A percentile compares a stretch with the other conserved stretches of the same genome.
Evolutionary conservation across 495 filamentous ascomycete genomes (phyloP).

Genomic region (Cercophora samala): DNA sequence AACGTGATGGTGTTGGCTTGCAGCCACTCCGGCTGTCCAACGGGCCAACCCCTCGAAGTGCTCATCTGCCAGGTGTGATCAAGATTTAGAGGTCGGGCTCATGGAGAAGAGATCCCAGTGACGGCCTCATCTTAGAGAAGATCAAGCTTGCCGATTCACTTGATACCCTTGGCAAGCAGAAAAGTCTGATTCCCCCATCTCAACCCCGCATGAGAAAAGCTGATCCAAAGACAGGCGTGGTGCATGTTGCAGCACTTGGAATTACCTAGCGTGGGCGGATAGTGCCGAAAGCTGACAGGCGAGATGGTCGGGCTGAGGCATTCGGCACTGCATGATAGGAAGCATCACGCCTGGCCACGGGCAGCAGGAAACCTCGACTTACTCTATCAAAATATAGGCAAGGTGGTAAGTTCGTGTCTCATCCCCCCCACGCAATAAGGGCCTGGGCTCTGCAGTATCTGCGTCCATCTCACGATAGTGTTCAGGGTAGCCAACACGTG

Average conservation of each 20-base stretch:
- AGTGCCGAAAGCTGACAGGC: conserved; percentile 8
- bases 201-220: not conserved
- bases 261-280: conserved; percentile 8
- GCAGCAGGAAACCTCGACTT: not conserved
- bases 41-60: conserved; percentile 11
- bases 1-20: conserved; percentile 18
- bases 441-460: conserved; percentile 8
- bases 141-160: not conserved
- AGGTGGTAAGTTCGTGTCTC: not conserved
- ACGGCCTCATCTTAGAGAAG: not conserved
- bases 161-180: not conserved
- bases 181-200: not conserved
- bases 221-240: not conserved
- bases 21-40: conserved; percentile 18
- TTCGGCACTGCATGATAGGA: not conserved
- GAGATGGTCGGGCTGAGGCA: not conserved
- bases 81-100: not conserved
- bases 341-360: too few species aligned
- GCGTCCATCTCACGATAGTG: not conserved
- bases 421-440: not conserved
- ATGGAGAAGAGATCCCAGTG: not conserved
- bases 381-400: not conserved
- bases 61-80: not conserved
- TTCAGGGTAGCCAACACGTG: conserved; percentile 26
- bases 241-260: not conserved